Evolutionary conservation across 352 stramenopile species (phyloP), one percentile per base, ranked within the genome.

Genomic region (Phytopythium mirpurense): DNA sequence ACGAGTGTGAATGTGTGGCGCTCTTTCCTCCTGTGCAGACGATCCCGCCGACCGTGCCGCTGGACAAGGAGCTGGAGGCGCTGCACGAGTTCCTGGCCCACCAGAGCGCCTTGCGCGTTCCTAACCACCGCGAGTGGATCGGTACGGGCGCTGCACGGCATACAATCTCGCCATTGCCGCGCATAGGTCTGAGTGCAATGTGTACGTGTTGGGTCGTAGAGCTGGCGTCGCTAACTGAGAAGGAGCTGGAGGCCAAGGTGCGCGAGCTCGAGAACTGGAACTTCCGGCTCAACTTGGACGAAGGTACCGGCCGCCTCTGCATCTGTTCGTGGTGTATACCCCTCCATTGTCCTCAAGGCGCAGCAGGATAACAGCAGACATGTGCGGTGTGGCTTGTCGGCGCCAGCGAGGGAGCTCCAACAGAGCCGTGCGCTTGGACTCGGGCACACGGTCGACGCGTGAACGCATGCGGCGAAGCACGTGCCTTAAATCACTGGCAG

Each of bases 211-310:
- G 11, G 45, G 45, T 16, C 26, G 19, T 16, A 90, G 80, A 82
- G 51, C 53, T 86, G 23, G 51, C 53, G 21, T 60, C 71, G 26
- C 38, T 86, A 59, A 77, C 53, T 40, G 73, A 88, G 44, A 89
- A 91, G 57, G 72, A 85, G 34, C 57, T 91, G 24, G 81, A 89
- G 8, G 60, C 63, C 43, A 83, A 84, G 51, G 74, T 85, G 38
- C 75, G 81, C n/a, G 81, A 89, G 58, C 75, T 91, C 10, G 74
- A 88, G 57, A 91, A 91, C 56, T 86, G 74, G 70, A 89, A 91
- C 57, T 91, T 91, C 53, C 66, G 78, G 5, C 70, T 91, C 14
- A 88, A 91, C 51, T 68, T 88, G 21, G 81, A 91, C 23, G 81
- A 91, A 83, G 74, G 79, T 88, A 26, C n/a, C n/a, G n/a, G n/a